Evolutionary conservation across 768 basidiomycete genomes (phyloP), one percentile per base, ranked within the genome.

Genomic region (Russula brevipes): DNA sequence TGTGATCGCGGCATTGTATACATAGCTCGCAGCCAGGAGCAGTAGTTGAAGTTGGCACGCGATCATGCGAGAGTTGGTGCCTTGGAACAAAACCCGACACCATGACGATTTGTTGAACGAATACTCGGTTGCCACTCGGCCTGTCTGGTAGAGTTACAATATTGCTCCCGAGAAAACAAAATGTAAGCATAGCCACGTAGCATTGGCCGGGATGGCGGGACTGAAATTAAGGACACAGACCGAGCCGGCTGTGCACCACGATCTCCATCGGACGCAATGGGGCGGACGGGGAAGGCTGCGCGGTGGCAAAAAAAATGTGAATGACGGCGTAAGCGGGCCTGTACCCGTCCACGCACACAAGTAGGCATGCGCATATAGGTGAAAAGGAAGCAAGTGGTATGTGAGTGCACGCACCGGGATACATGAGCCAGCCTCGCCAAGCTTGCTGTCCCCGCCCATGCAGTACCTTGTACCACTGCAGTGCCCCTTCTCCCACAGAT

Each of bases 281-380:
- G 12, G 84, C 70, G 51, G 73, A 66, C 2, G 83, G 83, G 6
- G 88, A 85, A 12, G 88, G 81, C 35, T 92, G 73, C 12, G 97
- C 89, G 5, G 89, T 86, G 19, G 89, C 89, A n/a, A n/a, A n/a
- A n/a, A 72, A 98, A 98, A 73, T 99, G 97, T 2, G 96, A 97
- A 71, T 99, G 97, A 73, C 96, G 98, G 31, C 97, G 83, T 56
- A 98, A 98, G 76, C 10, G 95, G 94, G 60, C 94, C 94, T 96
- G 57, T 6, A 42, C 16, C 12, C 4, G 10, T 6, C 4, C 19
- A 16, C n/a, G 3, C 33, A n/a, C 6, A 24, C 36, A 36, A 39
- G 33, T 36, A 39, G 5, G 36, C 24, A 24, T 24, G 24, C 24
- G 24, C 24, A 24, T 24, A 24, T n/a, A 16, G 4, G 14, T 6